Evolutionary conservation across 1,284 basidiomycete species (phyloP).

Genomic region (Agaricales sp.): DNA sequence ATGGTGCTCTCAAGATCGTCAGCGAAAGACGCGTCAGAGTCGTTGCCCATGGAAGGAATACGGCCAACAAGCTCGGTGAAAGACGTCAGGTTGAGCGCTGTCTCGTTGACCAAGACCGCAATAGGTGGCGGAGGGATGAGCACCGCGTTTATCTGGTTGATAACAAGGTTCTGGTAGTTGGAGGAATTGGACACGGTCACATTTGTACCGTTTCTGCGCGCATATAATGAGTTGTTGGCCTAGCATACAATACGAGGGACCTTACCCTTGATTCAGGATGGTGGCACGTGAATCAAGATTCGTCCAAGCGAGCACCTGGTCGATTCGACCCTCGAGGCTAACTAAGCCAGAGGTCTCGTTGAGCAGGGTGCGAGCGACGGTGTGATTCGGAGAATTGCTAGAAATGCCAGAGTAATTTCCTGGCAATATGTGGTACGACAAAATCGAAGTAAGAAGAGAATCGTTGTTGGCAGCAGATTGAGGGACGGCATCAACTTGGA

Average conservation of each 20-base stretch:
- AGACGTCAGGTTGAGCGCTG: slow-evolving; percentile 32
- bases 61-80: slow-evolving; percentile 16
- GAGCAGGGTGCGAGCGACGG: slow-evolving; percentile 55
- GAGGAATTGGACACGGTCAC: slow-evolving; percentile 36
- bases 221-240: neutral
- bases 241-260: neutral
- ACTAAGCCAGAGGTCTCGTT: slow-evolving; percentile 33
- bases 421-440: slow-evolving; percentile 55
- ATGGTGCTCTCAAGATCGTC: slow-evolving; percentile 28
- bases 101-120: slow-evolving; percentile 20
- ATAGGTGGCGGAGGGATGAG: slow-evolving; percentile 37
- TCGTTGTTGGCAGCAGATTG: slow-evolving; percentile 9
- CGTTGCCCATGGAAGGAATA: slow-evolving; percentile 8
- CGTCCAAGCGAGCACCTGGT: slow-evolving; percentile 59
- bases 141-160: slow-evolving; percentile 42
- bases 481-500: slow-evolving; percentile 21
- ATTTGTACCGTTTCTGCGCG: slow-evolving; percentile 23
- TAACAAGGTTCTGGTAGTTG: slow-evolving; percentile 34
- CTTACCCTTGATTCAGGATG: slow-evolving; percentile 47
- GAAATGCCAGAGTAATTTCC: slow-evolving; percentile 36
- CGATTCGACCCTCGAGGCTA: slow-evolving; percentile 40
- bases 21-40: slow-evolving; percentile 16
- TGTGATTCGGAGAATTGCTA: slow-evolving; percentile 38
- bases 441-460: slow-evolving; percentile 27
- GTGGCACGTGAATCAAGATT: slow-evolving; percentile 32